phyloP scores from a whole-genome alignment of 805 yeast species.

The Sugiyamaella marilandica region DNA sequence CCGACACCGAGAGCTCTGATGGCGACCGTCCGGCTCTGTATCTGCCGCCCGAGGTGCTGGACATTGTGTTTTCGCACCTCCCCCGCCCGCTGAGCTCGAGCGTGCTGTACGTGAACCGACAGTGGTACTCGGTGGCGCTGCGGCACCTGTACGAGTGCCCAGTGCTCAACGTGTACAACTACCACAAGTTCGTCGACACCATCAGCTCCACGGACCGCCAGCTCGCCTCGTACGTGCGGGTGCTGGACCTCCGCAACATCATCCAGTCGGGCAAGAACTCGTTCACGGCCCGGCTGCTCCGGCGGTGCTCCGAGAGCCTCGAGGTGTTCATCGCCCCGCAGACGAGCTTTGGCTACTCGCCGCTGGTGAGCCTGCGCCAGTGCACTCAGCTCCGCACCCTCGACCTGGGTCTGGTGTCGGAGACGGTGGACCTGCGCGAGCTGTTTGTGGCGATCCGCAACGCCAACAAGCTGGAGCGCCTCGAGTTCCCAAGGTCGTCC shows the following conservation, averaged over 20 bases:
- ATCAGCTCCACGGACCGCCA: conserved; percentile 38
- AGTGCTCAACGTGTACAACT: conserved; percentile 58
- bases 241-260: conserved; percentile 69
- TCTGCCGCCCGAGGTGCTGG: conserved; percentile 50
- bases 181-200: conserved; percentile 65
- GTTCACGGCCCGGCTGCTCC: conserved; percentile 71
- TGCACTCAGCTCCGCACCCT: conserved; percentile 61
- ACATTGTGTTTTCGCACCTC: conserved; percentile 34
- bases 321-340: conserved; percentile 84
- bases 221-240: conserved; percentile 44
- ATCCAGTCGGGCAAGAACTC: conserved; percentile 92
- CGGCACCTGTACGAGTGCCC: conserved; percentile 67
- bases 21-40: conserved; percentile 6
- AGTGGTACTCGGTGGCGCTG: conserved; percentile 56
- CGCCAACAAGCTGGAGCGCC: conserved; percentile 57
- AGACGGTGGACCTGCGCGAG: conserved; percentile 78
- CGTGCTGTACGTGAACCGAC: conserved; percentile 54
- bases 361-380: conserved; percentile 70
- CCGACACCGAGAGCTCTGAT: neutral
- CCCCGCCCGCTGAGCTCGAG: conserved; percentile 32
- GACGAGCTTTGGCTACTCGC: conserved; percentile 89
- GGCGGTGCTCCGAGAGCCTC: conserved; percentile 66
- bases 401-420: conserved; percentile 83
- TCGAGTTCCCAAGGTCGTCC: conserved; percentile 87
- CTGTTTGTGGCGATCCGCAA: conserved; percentile 68